Evolutionary conservation across 345 rosid genomes (phyloP).

Genomic region (Murraya paniculata): DNA sequence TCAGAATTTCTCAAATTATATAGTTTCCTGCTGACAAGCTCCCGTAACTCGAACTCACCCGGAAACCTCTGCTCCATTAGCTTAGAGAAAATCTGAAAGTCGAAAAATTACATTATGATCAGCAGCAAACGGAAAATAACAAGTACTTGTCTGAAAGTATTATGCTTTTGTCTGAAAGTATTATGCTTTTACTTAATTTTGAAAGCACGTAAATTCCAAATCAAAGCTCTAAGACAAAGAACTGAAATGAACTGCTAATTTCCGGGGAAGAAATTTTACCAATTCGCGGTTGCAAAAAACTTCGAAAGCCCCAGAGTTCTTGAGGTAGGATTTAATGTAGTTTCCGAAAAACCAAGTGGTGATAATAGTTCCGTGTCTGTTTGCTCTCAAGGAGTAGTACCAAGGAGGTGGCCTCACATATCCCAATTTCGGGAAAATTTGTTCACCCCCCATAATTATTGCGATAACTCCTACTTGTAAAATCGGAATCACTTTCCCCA

Average conservation of each 20-base stretch:
- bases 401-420: constrained; percentile 23
- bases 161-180: neutral
- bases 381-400: constrained; percentile 24
- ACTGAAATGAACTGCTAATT: too few species aligned
- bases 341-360: constrained; percentile 32
- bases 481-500: constrained; percentile 16
- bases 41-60: constrained; percentile 21
- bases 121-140: neutral
- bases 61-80: constrained; percentile 24
- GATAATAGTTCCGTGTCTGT: constrained; percentile 24
- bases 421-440: constrained; percentile 26
- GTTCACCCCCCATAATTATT: constrained; percentile 27
- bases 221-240: neutral
- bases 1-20: neutral
- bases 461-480: constrained; percentile 25
- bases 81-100: constrained; percentile 31
- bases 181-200: too few species aligned
- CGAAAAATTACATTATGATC: neutral
- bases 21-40: constrained; percentile 20
- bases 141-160: too few species aligned
- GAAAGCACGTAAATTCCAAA: neutral
- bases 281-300: constrained; percentile 25
- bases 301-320: constrained; percentile 37
- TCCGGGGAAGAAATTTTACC: constrained; percentile 7
- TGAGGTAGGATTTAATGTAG: constrained; percentile 24